Evolutionary conservation across 441 rosid species (phyloP), one percentile per base, ranked within the genome.

Genomic region (Corymbia citriodora): DNA sequence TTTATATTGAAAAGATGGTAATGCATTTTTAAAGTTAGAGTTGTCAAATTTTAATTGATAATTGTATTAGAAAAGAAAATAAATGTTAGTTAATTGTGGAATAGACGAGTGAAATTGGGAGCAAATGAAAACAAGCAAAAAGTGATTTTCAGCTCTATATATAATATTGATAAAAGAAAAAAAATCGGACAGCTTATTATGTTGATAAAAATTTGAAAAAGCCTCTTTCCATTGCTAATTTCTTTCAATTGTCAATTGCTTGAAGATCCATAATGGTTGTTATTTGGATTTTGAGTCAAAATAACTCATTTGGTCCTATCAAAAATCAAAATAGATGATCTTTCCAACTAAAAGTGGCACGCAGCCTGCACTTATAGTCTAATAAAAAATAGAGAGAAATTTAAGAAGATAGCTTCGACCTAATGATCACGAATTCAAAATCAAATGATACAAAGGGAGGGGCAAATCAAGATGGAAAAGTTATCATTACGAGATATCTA

Each of bases 61-160:
- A 55, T 55, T 55, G 0, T 19, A 8, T 55, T 18, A 1, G 21
- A 55, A 19, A 3, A 3, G 0, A 3, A 19, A 55, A 23, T 10
- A 55, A 55, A 55, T 55, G 8, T 55, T 8, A 23, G 10, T 8
- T 19, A 8, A 19, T 19, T 55, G 10, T 4, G 10, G 59, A 55
- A 55, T 4, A 3, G 0, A 55, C 10, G 10, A 55, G 25, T 9
- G 19, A 55, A 9, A 55, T 55, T 55, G 59, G 25, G 17, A 55
- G 59, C 3, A 1, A 55, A 55, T 55, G 59, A 55, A 55, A 55
- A 19, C 8, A 55, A 55, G 59, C 18, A 19, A 10, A 55, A 8
- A 55, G 59, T 55, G 59, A 55, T 19, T 55, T 55, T 55, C 33
- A 4, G 25, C 25, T 55, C 1, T 55, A 7, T 10, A 0, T 23